Percentiles rank a stretch among this genome's conserved stretches.
Conservation (phyloP, 495 filamentous ascomycete species). For the Aspergillus cristatus region DNA sequence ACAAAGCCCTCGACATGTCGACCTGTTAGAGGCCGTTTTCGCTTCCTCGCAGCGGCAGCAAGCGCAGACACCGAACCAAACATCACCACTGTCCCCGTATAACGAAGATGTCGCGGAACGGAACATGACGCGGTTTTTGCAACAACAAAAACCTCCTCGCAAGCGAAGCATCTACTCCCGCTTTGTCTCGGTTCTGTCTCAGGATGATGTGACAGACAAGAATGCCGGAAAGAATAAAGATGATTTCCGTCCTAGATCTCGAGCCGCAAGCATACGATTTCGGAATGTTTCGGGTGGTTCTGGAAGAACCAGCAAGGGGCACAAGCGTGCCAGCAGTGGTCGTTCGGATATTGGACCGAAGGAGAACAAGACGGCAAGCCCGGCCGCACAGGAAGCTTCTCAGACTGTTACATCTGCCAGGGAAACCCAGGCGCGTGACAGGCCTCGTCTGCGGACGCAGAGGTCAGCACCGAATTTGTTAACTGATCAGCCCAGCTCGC, state of each 20-base stretch:
- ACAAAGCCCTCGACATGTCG: conserved; percentile 25
- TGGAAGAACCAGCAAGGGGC: too few species aligned
- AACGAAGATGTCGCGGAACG: conserved; percentile 42
- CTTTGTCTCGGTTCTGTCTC: conserved; percentile 25
- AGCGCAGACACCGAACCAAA: conserved; percentile 9
- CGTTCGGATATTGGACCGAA: too few species aligned
- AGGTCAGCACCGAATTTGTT: conserved; percentile 27
- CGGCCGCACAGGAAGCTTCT: background rate
- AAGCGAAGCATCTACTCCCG: conserved; percentile 22
- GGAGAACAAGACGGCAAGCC: too few species aligned
- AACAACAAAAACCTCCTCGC: conserved; percentile 12
- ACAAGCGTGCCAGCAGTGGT: too few species aligned
- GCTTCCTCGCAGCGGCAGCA: conserved; percentile 19
- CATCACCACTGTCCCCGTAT: conserved; percentile 30
- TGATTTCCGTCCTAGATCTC: conserved; percentile 1
- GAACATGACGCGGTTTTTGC: conserved; percentile 35
- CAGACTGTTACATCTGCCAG: conserved; percentile 1
- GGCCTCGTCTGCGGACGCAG: conserved; percentile 15
- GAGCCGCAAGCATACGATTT: background rate
- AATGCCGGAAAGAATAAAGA: conserved; percentile 26
- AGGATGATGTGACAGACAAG: conserved; percentile 38
- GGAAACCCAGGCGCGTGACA: background rate
- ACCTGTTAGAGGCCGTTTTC: conserved; percentile 32
- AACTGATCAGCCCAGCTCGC: conserved; percentile 9
- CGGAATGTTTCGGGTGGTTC: too few species aligned